Conservation (phyloP, 2,329 filamentous ascomycete species). For the Macrophomina tecta region DNA sequence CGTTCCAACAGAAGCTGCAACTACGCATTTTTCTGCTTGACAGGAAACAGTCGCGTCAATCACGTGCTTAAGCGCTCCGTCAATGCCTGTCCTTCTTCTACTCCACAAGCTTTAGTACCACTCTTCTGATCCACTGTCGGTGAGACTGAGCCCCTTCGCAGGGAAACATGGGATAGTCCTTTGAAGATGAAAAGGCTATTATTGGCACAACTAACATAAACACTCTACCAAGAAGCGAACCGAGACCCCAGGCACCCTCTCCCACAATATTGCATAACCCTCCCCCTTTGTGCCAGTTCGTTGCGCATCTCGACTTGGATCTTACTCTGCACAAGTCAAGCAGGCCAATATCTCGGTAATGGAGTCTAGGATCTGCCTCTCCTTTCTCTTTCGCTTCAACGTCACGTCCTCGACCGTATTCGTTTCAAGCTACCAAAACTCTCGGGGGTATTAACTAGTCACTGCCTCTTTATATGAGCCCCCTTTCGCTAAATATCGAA, state of each 20-base stretch:
- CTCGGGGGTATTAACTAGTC: not conserved
- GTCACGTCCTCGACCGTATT: not conserved
- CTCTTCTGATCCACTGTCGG: not conserved
- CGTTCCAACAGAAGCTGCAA: too few relatives aligned
- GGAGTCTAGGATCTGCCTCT: constrained; percentile 9
- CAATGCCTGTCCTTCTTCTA: not conserved
- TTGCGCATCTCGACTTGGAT: not conserved
- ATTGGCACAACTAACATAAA: not conserved
- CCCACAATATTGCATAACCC: not conserved
- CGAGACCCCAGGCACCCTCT: not conserved
- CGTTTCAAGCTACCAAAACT: not conserved
- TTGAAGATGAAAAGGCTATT: not conserved
- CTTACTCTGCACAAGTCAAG: not conserved
- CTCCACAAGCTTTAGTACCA: not conserved
- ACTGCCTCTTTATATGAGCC: not conserved
- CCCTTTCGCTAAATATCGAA: not conserved
- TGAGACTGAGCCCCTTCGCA: not conserved
- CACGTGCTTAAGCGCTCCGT: too few relatives aligned
- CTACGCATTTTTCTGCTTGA: too few relatives aligned
- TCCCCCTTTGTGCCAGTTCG: not conserved
- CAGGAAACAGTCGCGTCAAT: too few relatives aligned
- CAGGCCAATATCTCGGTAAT: constrained; percentile 23
- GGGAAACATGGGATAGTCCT: not conserved
- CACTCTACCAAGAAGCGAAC: not conserved
- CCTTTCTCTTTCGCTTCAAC: constrained; percentile 16